A percentile compares a stretch with the other conserved stretches of the same genome.
phyloP scores from a whole-genome alignment of 2,329 filamentous ascomycete genomes.

The Fusarium multiceps region DNA sequence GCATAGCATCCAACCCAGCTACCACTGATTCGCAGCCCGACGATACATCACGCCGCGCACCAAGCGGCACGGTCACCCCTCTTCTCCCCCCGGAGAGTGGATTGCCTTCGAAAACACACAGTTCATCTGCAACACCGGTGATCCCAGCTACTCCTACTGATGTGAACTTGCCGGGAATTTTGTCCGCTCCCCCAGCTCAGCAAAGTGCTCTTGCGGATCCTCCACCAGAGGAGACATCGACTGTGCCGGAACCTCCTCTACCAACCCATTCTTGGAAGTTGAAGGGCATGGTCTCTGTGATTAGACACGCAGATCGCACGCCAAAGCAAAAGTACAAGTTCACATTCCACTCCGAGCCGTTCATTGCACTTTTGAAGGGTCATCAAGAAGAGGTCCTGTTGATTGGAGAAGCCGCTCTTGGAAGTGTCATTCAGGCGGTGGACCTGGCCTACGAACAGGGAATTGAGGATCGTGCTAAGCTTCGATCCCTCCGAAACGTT shows the following conservation, averaged over 20 bases:
- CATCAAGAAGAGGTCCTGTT: slow-evolving; percentile 96
- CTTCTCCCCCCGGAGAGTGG: slow-evolving; percentile 47
- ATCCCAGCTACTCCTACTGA: slow-evolving; percentile 51
- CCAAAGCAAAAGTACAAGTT: slow-evolving; percentile 99
- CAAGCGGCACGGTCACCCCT: slow-evolving; percentile 49
- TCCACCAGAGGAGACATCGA: slow-evolving; percentile 47
- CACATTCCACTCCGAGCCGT: slow-evolving; percentile 96
- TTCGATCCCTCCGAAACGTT: slow-evolving; percentile 86
- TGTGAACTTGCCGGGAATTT: slow-evolving; percentile 40
- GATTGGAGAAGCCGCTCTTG: slow-evolving; percentile 88
- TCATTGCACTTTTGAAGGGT: slow-evolving; percentile 92
- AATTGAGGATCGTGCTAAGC: slow-evolving; percentile 86
- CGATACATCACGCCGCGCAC: slow-evolving; percentile 38
- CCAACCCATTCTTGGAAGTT: slow-evolving; percentile 97
- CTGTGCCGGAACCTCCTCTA: slow-evolving; percentile 69
- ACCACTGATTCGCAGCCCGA: slow-evolving; percentile 43
- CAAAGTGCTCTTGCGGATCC: slow-evolving; percentile 51
- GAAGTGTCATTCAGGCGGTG: slow-evolving; percentile 90
- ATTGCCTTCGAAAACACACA: slow-evolving; percentile 51
- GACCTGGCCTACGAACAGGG: slow-evolving; percentile 81
- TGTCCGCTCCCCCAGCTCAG: slow-evolving; percentile 48
- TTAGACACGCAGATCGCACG: slow-evolving; percentile 95
- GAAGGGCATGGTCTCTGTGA: slow-evolving; percentile 96
- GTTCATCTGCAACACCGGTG: slow-evolving; percentile 51
- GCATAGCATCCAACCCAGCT: slow-evolving; percentile 38